Evolutionary conservation across 192 early-diverging fungal species (phyloP), one percentile per base, ranked within the genome.

Genomic region (Coemansia sp.): DNA sequence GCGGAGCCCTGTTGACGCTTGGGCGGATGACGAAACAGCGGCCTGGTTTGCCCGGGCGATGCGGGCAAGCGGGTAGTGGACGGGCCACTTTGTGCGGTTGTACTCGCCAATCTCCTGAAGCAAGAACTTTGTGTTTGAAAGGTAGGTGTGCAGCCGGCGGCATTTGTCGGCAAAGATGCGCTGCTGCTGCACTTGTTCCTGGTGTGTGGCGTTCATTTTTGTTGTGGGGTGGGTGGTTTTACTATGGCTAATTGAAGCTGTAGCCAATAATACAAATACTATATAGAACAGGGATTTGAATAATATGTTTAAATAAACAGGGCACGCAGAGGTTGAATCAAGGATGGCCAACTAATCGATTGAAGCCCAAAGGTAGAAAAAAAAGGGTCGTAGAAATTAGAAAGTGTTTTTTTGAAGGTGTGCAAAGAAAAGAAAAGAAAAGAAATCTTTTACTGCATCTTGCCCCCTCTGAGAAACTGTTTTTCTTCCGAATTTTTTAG

Each of bases 151-250:
- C 46, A 96, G 81, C 30, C 85, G 78, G 28, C 83, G 86, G 66
- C 90, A 88, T 66, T 88, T 91, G 63, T 92, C 87, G 3, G 87
- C 86, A 79, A 90, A 96, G 42, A 88, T 66, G 34, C 85, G 87
- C 68, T 92, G 87, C 58, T 88, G 86, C 21, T 68, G 58, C 43
- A 67, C 57, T 31, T 80, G 72, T 15, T 75, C 72, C 60, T 70
- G 31, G 37, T 66, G 64, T 29, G 40, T 64, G 52, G 65, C 63
- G 62, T 52, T 64, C 62, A 64, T 71, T 34, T 34, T 63, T 2
- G 10, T 2, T 31, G 28, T 57, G 25, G n/a, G 16, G 18, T 12
- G 6, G n/a, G 16, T 12, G 13, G 13, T 63, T 45, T 5, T 28
- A 10, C 28, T 28, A 20, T 25, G 30, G 23, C n/a, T 46, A n/a